These are phyloP conservation scores for Pisolithus sp. DNA, from an alignment of 768 basidiomycete species.

Conservation along the genomic window DNA sequence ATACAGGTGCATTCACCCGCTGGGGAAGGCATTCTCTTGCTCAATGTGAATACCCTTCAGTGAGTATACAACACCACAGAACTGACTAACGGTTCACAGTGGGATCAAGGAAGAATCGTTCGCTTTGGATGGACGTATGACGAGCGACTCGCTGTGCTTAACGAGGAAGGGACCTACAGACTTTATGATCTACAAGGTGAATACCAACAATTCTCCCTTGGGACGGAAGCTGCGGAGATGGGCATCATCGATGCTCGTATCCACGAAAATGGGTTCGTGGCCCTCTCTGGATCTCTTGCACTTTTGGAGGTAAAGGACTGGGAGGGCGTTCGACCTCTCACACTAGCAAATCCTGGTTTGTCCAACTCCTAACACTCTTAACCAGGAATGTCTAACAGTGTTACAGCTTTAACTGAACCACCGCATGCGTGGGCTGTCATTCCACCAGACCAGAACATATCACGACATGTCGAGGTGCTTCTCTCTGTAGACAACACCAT, in stretches of 20 bases:
- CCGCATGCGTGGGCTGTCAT: slow-evolving; percentile 86
- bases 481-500: slow-evolving; percentile 78
- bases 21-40: slow-evolving; percentile 60
- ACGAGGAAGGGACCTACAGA: slow-evolving; percentile 89
- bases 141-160: slow-evolving; percentile 76
- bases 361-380: slow-evolving; percentile 10
- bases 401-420: slow-evolving; percentile 63
- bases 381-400: slow-evolving; percentile 2
- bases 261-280: slow-evolving; percentile 83
- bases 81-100: slow-evolving; percentile 43
- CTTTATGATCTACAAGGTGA: slow-evolving; percentile 84
- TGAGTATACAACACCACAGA: neutral
- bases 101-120: slow-evolving; percentile 83
- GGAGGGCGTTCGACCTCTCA: slow-evolving; percentile 69
- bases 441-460: slow-evolving; percentile 83
- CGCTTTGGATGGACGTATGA: slow-evolving; percentile 81
- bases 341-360: slow-evolving; percentile 70
- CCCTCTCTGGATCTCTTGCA: slow-evolving; percentile 66
- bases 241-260: slow-evolving; percentile 83
- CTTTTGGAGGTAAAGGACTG: slow-evolving; percentile 87
- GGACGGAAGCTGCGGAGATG: slow-evolving; percentile 71
- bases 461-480: slow-evolving; percentile 85
- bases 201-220: slow-evolving; percentile 81
- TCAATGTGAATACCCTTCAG: slow-evolving; percentile 57
- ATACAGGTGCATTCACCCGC: slow-evolving; percentile 85